Base-by-base conservation (phyloP, 805 yeast species). In the Clavispora phyllophila region DNA sequence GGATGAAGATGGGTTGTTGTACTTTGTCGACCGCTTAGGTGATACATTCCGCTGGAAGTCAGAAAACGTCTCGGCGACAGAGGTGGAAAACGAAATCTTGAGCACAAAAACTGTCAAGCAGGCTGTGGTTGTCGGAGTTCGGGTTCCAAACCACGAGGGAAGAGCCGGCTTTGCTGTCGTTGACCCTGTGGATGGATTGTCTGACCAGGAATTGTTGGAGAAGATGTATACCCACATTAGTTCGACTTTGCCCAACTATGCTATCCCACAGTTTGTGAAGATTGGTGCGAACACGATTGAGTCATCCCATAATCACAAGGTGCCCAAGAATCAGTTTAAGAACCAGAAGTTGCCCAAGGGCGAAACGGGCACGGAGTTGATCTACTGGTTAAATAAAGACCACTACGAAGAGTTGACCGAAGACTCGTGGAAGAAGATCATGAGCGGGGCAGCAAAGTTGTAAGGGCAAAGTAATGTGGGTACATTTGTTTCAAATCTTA, bases 11-110 rank as follows among this genome's bases (percentile, higher is more conserved):
- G 85, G 87, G 0, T 65, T 82, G 50, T 73, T 84, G 60, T 87
- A 84, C 63, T 90, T 90, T 62, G 87, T 89, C 36, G 98, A 90
- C 68, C 73, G 98, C 57, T 66, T 91, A 56, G 98, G 98, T 33
- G 98, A 90, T 58, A 91, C 97, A 0, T 90, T 86, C 69, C 75
- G 98, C 54, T 90, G 98, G 98, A 91, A 88, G 66, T 84, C 95
- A 2, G 98, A 90, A 66, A 90, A 90, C 61, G 96, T 91, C 9
- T 81, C 93, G 14, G 89, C 97, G 12, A 82, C 90, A 26, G 97
- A 90, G 66, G 96, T 90, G 31, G 97, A 91, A 59, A 85, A 83
- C 57, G 82, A 81, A 57, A 63, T 86, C 23, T 72, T 76, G 63
- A 69, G 70, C 6, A 65, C 73, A 5, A 56, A 63, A 36, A 61